Conservation (phyloP, 306 rosid genomes). For the Quercus berberidifolia region DNA sequence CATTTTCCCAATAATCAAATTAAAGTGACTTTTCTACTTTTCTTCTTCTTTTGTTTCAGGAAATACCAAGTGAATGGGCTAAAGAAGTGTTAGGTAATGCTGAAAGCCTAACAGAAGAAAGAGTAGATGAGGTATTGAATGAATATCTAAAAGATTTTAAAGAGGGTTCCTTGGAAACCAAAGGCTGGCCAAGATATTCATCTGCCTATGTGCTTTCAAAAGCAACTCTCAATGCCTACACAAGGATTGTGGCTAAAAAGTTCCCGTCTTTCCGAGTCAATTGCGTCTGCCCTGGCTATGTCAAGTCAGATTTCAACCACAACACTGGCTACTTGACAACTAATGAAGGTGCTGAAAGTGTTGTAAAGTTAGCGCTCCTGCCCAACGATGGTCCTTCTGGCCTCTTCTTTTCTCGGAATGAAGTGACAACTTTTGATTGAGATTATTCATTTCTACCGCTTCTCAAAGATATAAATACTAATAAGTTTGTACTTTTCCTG, state of each 20-base stretch:
- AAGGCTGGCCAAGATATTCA: background rate
- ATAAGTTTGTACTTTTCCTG: background rate
- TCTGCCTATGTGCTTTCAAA: constrained; percentile 8
- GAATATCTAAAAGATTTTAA: constrained; percentile 7
- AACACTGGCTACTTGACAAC: background rate
- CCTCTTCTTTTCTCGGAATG: background rate
- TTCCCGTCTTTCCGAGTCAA: background rate
- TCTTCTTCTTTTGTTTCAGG: background rate
- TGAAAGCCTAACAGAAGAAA: constrained; percentile 14
- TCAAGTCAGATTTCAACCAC: background rate
- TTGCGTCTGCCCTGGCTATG: background rate
- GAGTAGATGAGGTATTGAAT: constrained; percentile 4
- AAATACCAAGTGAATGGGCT: background rate
- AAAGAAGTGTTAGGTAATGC: background rate
- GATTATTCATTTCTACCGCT: too few relatives aligned
- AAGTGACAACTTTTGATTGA: constrained; percentile 1
- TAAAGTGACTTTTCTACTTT: background rate
- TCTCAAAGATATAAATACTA: background rate
- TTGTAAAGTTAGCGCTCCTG: background rate
- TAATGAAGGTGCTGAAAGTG: constrained; percentile 4
- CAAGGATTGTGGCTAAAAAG: constrained; percentile 16
- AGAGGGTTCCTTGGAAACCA: background rate
- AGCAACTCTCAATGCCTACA: constrained; percentile 16
- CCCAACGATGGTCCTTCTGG: background rate
- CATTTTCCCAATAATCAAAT: too few relatives aligned